These are phyloP conservation scores for Cystobasidium pallidum DNA, from an alignment of 1,284 basidiomycete genomes.

Conservation along the genomic window DNA sequence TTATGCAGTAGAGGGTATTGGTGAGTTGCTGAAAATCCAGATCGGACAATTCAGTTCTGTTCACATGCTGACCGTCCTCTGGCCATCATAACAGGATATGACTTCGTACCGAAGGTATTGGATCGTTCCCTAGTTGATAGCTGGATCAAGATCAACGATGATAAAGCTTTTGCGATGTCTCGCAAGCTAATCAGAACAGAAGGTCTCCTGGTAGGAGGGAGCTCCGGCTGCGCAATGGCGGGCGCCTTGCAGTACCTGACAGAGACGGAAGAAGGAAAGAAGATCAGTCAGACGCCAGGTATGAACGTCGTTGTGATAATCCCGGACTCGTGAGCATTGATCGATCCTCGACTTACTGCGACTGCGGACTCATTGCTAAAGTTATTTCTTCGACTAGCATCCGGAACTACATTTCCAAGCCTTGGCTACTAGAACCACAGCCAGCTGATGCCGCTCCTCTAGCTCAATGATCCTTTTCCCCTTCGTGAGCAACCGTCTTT, in stretches of 20 bases:
- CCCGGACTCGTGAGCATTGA: constrained; percentile 70
- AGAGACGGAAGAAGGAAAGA: constrained; percentile 66
- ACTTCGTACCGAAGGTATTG: constrained; percentile 77
- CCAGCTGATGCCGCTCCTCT: constrained; percentile 30
- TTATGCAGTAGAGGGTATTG: constrained; percentile 92
- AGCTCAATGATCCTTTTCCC: neutral
- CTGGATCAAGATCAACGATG: constrained; percentile 87
- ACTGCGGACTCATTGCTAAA: too few species aligned
- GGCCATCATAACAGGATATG: constrained; percentile 61
- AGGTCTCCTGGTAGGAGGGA: constrained; percentile 88
- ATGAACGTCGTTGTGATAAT: constrained; percentile 87
- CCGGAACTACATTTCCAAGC: constrained; percentile 93
- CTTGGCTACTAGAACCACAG: constrained; percentile 54
- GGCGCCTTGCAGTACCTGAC: constrained; percentile 79
- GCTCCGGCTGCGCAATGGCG: constrained; percentile 79
- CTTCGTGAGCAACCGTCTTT: too few species aligned
- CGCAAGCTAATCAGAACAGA: constrained; percentile 80
- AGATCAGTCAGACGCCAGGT: constrained; percentile 66
- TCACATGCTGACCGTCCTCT: neutral
- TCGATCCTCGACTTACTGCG: too few species aligned
- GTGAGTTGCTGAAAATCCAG: constrained; percentile 61
- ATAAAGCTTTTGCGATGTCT: constrained; percentile 76
- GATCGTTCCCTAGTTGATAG: constrained; percentile 59
- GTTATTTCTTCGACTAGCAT: too few species aligned
- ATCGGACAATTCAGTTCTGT: too few species aligned